phyloP scores from a whole-genome alignment of 371 early-diverging fungal species.

The Syncephalastrum contaminatum region DNA sequence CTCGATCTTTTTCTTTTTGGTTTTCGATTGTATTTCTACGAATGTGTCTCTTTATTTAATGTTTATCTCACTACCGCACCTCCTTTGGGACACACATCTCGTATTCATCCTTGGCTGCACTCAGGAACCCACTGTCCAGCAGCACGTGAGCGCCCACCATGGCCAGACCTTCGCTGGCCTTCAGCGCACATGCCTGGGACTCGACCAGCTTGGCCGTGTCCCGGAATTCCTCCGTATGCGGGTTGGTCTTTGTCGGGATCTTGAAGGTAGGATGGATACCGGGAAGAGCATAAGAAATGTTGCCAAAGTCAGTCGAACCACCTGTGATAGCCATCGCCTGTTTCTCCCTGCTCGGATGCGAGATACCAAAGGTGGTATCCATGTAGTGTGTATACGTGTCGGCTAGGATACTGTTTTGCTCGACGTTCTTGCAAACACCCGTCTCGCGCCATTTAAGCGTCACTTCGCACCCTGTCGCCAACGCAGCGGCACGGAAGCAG shows the following conservation, averaged over 20 bases:
- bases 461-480: conserved; percentile 67
- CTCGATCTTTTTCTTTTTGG: too few species aligned
- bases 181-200: conserved; percentile 59
- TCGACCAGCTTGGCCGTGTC: conserved; percentile 51
- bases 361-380: background rate
- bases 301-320: conserved; percentile 77
- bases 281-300: conserved; percentile 46
- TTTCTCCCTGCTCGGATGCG: conserved; percentile 24
- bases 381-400: conserved; percentile 1
- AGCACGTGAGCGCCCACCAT: conserved; percentile 10
- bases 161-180: conserved; percentile 11
- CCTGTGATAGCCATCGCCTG: conserved; percentile 4
- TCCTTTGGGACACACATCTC: background rate
- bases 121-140: background rate
- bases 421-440: conserved; percentile 24
- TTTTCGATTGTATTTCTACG: too few species aligned
- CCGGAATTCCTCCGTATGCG: conserved; percentile 68
- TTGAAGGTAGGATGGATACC: conserved; percentile 36
- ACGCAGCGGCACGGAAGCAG: conserved; percentile 66
- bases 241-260: conserved; percentile 40
- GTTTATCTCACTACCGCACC: too few species aligned
- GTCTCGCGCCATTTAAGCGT: conserved; percentile 46
- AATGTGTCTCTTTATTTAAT: too few species aligned
- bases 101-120: conserved; percentile 7
- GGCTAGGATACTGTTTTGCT: conserved; percentile 3